Percentiles rank a stretch among this genome's conserved stretches.
phyloP scores from a whole-genome alignment of 495 filamentous ascomycete species.

The Ascobolus immersus region DNA sequence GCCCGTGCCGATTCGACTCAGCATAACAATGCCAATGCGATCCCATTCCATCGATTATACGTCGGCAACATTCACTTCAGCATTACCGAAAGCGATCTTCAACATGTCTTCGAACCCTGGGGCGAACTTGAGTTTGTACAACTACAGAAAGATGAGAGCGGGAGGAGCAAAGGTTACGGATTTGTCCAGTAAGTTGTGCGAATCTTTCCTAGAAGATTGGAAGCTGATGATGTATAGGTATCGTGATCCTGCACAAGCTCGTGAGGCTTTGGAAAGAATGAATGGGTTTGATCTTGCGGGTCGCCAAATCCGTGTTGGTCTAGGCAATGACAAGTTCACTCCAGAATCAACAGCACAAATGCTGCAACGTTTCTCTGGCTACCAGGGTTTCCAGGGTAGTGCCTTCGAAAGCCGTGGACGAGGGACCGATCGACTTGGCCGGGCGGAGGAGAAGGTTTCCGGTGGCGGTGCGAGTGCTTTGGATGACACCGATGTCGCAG shows the following conservation, averaged over 20 bases:
- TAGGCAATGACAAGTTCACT: slow-evolving; percentile 99
- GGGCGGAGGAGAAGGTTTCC: slow-evolving; percentile 68
- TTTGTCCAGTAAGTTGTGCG: slow-evolving; percentile 74
- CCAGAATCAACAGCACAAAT: slow-evolving; percentile 83
- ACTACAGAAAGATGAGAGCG: slow-evolving; percentile 80
- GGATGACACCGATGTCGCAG: slow-evolving; percentile 92
- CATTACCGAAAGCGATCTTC: slow-evolving; percentile 87
- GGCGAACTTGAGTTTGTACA: slow-evolving; percentile 95
- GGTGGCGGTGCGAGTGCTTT: slow-evolving; percentile 71
- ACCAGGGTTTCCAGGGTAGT: slow-evolving; percentile 39
- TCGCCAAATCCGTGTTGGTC: slow-evolving; percentile 90
- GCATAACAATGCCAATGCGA: slow-evolving; percentile 36
- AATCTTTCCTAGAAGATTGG: neutral
- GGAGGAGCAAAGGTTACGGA: slow-evolving; percentile 81
- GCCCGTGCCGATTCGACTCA: slow-evolving; percentile 57
- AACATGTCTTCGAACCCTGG: slow-evolving; percentile 94
- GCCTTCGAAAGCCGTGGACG: slow-evolving; percentile 56
- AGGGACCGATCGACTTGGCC: slow-evolving; percentile 78
- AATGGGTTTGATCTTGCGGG: slow-evolving; percentile 97
- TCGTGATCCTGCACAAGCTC: slow-evolving; percentile 68
- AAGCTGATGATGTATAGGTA: slow-evolving; percentile 36
- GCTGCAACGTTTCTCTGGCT: slow-evolving; percentile 62
- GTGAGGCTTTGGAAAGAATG: slow-evolving; percentile 93
- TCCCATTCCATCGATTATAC: slow-evolving; percentile 95
- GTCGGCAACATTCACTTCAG: slow-evolving; percentile 99